Conservation (phyloP, 495 filamentous ascomycete species). For the Cercophora scortea region DNA sequence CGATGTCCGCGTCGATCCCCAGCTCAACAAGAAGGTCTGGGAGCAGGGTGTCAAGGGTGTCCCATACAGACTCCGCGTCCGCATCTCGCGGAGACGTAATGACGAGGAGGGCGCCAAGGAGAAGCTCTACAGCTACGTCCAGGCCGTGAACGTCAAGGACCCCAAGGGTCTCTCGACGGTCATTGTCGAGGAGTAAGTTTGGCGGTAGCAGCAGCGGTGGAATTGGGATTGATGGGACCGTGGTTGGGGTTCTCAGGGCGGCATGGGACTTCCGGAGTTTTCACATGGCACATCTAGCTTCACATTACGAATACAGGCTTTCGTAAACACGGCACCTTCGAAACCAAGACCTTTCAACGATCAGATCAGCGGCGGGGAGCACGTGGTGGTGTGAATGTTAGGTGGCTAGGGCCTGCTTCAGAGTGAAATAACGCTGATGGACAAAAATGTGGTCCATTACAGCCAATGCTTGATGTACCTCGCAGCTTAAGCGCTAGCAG, state of each 20-base stretch:
- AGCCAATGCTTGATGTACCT: conserved; percentile 23
- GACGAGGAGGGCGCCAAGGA: conserved; percentile 99
- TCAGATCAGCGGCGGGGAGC: neutral
- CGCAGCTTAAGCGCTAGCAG: conserved; percentile 13
- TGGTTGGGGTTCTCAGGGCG: conserved; percentile 33
- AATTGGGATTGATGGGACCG: conserved; percentile 14
- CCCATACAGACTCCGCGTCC: conserved; percentile 89
- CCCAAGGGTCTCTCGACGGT: conserved; percentile 91
- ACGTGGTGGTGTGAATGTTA: too few species aligned
- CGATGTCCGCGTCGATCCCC: conserved; percentile 96
- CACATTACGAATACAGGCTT: conserved; percentile 41
- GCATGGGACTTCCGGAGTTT: conserved; percentile 45
- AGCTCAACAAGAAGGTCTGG: conserved; percentile 99
- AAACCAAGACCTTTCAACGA: conserved; percentile 20
- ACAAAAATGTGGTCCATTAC: conserved; percentile 17
- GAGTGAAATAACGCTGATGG: conserved; percentile 17
- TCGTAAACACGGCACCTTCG: conserved; percentile 28
- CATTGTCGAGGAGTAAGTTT: conserved; percentile 53
- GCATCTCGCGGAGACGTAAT: conserved; percentile 99
- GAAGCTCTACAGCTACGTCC: conserved; percentile 97
- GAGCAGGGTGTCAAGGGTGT: conserved; percentile 98
- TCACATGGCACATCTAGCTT: conserved; percentile 44
- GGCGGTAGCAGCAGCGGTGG: conserved; percentile 19
- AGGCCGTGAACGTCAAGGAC: conserved; percentile 99
- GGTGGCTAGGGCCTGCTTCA: neutral